Evolutionary conservation across 805 yeast species (phyloP).

Genomic region (Saturnispora serradocipensis): DNA sequence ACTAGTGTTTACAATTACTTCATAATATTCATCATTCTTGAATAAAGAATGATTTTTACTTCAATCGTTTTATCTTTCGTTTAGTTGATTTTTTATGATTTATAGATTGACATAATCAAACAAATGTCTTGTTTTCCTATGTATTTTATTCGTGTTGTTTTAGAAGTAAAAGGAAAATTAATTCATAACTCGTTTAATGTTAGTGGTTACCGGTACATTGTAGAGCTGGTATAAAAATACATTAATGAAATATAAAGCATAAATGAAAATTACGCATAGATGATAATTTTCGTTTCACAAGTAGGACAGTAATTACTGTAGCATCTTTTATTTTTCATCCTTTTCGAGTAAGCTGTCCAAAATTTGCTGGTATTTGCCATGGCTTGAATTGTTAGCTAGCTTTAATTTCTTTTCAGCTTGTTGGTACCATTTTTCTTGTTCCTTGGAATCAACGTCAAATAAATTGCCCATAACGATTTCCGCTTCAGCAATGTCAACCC

Average conservation of each 20-base stretch:
- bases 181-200: neutral
- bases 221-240: neutral
- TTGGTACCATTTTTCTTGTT: constrained; percentile 57
- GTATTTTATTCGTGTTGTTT: constrained; percentile 8
- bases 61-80: neutral
- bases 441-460: constrained; percentile 50
- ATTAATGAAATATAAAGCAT: neutral
- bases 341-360: constrained; percentile 30
- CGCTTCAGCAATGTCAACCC: constrained; percentile 85
- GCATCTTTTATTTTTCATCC: neutral
- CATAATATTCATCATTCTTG: neutral
- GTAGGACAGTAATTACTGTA: neutral
- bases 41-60: neutral
- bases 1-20: neutral
- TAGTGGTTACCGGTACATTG: neutral
- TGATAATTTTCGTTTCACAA: neutral
- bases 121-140: neutral
- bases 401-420: constrained; percentile 61
- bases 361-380: constrained; percentile 62
- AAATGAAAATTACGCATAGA: neutral
- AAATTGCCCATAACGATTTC: constrained; percentile 71
- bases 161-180: neutral
- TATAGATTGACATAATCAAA: neutral
- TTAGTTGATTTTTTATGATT: neutral
- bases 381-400: constrained; percentile 72